Conservation (phyloP, 2,329 filamentous ascomycete genomes). For the Calcarisporium arbuscula region DNA sequence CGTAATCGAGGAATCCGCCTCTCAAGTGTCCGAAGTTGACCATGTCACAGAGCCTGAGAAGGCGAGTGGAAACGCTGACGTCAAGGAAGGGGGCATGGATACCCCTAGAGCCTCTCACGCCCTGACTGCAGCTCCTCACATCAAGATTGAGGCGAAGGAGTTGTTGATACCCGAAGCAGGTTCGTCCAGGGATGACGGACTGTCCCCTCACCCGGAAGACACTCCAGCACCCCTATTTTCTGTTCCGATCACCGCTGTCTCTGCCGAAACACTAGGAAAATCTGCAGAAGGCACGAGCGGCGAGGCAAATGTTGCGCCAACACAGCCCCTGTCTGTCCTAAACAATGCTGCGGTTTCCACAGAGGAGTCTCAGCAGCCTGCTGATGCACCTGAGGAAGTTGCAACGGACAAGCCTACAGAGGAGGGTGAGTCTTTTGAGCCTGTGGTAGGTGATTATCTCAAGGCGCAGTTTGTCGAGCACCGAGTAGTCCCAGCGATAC, state of each 20-base stretch:
- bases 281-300: background rate
- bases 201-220: slow-evolving; percentile 58
- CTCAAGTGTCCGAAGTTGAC: slow-evolving; percentile 9
- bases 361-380: slow-evolving; percentile 4
- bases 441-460: slow-evolving; percentile 87
- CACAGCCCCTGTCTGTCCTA: no score
- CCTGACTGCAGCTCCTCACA: no score
- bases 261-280: slow-evolving; percentile 9
- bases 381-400: background rate
- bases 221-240: slow-evolving; percentile 58
- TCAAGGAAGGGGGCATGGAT: background rate
- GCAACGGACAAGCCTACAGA: background rate
- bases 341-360: slow-evolving; percentile 2
- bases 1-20: no score
- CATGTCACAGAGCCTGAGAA: slow-evolving; percentile 8
- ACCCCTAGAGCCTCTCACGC: slow-evolving; percentile 1
- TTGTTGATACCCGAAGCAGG: slow-evolving; percentile 8
- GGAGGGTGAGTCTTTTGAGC: slow-evolving; percentile 30
- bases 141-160: slow-evolving; percentile 10
- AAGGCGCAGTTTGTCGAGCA: slow-evolving; percentile 97
- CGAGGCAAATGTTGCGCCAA: background rate
- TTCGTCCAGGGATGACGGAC: slow-evolving; percentile 14
- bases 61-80: background rate
- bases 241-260: slow-evolving; percentile 20
- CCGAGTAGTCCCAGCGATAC: slow-evolving; percentile 87